Evolutionary conservation across 1,284 basidiomycete species (phyloP), one percentile per base, ranked within the genome.

Genomic region (Leccinum subrobustum): DNA sequence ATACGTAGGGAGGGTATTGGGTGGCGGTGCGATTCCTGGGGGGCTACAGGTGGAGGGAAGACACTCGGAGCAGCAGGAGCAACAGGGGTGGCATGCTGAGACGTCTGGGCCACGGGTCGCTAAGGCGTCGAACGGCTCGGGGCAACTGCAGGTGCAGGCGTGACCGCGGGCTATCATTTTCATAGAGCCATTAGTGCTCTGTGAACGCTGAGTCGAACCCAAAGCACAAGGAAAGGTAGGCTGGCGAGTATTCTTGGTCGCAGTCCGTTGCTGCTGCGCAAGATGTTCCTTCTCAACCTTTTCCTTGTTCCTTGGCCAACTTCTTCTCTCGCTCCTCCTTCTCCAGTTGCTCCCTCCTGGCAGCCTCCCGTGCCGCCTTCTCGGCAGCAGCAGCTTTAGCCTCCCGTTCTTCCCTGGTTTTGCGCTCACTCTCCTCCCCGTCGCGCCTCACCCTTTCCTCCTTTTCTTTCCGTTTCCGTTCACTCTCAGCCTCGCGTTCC

Each of bases 371-470:
- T 64, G 81, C 81, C 25, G 80, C 84, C 64, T 84, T 83, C 62
- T 90, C 83, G 57, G 76, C 76, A 61, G 80, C 27, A 27, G 27
- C 77, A 50, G 73, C 73, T 68, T 82, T 83, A 11, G 80, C 82
- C 66, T 84, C 77, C 18, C 81, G 79, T 67, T 88, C 85, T 65
- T 83, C 82, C 66, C 82, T 83, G 27, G 74, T 78, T 71, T 83
- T 84, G 57, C 82, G 78, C 63, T 86, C 86, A 63, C 73, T 78
- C 67, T 87, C 86, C 69, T 90, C 89, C 63, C 80, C 81, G 69
- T 90, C 89, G 57, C 82, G 82, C 56, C 83, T 79, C 67, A 70
- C 73, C 67, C 79, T 86, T 69, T 92, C 89, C 67, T 90, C 87
- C 65, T 80, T 83, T 68, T 89, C 82, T 66, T 81, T 83, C 47